These are phyloP conservation scores for Ascochyta rabiei DNA, from an alignment of 2,329 filamentous ascomycete genomes.

Conservation along the genomic window DNA sequence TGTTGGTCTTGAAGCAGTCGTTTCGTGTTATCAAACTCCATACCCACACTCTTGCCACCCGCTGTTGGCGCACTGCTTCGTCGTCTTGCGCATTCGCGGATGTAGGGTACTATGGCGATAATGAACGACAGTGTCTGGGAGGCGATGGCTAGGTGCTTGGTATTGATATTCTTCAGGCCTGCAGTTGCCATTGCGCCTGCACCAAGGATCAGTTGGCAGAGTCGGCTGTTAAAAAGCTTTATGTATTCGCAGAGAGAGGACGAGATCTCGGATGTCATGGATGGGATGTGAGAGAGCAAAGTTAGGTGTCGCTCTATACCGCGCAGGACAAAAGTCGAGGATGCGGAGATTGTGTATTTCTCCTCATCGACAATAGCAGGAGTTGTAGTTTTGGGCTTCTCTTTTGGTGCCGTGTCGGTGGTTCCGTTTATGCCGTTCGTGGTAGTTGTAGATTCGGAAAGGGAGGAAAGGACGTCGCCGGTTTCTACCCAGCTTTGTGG, in stretches of 20 bases:
- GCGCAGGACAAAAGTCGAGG: conserved; percentile 78
- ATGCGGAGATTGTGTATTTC: conserved; percentile 83
- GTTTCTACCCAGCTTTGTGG: conserved; percentile 67
- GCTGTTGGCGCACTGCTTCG: conserved; percentile 57
- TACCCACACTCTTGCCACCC: conserved; percentile 58
- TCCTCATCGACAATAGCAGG: conserved; percentile 81
- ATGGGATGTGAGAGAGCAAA: conserved; percentile 83
- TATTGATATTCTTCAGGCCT: conserved; percentile 88
- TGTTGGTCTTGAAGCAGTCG: conserved; percentile 88
- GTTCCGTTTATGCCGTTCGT: conserved; percentile 38
- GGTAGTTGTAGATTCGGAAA: conserved; percentile 26
- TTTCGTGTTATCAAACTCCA: conserved; percentile 87
- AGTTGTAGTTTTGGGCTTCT: conserved; percentile 53
- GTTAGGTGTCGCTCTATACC: conserved; percentile 84
- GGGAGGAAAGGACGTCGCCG: conserved; percentile 51
- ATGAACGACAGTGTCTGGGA: conserved; percentile 89
- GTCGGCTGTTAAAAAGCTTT: conserved; percentile 92
- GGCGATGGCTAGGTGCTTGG: conserved; percentile 90
- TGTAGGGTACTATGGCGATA: conserved; percentile 83
- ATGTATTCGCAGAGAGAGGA: conserved; percentile 81
- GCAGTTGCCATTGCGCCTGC: conserved; percentile 89
- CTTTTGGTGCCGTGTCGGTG: conserved; percentile 35
- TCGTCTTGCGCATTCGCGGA: conserved; percentile 87
- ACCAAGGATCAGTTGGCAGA: conserved; percentile 94
- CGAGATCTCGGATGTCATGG: conserved; percentile 84